Evolutionary conservation across 106 monocot genomes (phyloP).

Genomic region (Apostasia shenzhenica): DNA sequence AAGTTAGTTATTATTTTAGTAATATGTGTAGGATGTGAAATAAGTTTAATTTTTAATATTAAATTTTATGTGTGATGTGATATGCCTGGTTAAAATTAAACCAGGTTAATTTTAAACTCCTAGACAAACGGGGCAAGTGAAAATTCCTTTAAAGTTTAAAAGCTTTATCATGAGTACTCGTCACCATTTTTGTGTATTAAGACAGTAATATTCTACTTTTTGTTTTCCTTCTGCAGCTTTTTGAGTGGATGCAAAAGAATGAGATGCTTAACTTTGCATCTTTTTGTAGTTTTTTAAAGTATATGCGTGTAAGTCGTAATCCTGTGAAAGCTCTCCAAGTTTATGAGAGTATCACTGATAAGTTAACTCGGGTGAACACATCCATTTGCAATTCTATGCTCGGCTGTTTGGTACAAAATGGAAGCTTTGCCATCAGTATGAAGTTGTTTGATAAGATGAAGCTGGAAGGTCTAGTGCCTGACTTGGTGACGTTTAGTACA

Average conservation of each 20-base stretch:
- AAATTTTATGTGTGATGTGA: neutral
- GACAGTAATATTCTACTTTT: slow-evolving; percentile 1
- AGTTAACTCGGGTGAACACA: slow-evolving; percentile 35
- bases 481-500: slow-evolving; percentile 87
- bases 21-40: too few relatives aligned
- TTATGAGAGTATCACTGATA: slow-evolving; percentile 59
- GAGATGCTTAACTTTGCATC: slow-evolving; percentile 61
- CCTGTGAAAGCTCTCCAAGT: slow-evolving; percentile 56
- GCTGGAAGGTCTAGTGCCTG: slow-evolving; percentile 58
- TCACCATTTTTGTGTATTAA: neutral
- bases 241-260: slow-evolving; percentile 78
- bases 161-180: neutral
- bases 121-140: too few relatives aligned
- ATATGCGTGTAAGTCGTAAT: slow-evolving; percentile 73
- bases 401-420: slow-evolving; percentile 73
- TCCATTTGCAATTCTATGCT: slow-evolving; percentile 85
- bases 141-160: neutral
- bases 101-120: too few relatives aligned
- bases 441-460: slow-evolving; percentile 89
- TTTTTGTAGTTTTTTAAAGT: slow-evolving; percentile 85
- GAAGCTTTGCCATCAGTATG: slow-evolving; percentile 55
- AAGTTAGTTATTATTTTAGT: too few relatives aligned
- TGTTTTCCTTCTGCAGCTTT: slow-evolving; percentile 45
- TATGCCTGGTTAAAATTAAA: too few relatives aligned
- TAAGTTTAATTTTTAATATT: too few relatives aligned